Evolutionary conservation across 306 rosid species (phyloP).

Genomic region (Boehmeria nivea): DNA sequence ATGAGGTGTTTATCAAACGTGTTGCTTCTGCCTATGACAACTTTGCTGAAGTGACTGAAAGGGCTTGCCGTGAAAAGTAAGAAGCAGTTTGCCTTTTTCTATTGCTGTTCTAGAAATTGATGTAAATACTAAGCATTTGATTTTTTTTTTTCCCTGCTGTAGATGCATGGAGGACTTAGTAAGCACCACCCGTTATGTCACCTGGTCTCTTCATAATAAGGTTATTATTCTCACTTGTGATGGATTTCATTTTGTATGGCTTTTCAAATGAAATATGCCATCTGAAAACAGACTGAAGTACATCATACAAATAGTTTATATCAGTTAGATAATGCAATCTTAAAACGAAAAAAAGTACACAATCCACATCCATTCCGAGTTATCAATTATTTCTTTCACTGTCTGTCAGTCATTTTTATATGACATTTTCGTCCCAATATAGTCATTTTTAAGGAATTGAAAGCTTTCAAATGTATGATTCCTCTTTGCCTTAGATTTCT

Average conservation of each 20-base stretch:
- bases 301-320: not conserved
- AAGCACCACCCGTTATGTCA: constrained; percentile 92
- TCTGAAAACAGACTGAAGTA: no score
- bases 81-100: not conserved
- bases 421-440: no score
- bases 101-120: no score
- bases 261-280: no score
- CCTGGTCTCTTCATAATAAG: constrained; percentile 99
- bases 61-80: constrained; percentile 90
- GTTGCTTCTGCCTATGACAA: constrained; percentile 88
- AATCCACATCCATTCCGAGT: no score
- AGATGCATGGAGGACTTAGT: constrained; percentile 97
- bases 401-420: not conserved
- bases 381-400: no score
- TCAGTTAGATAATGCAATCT: no score
- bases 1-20: constrained; percentile 85
- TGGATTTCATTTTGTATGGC: not conserved
- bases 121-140: not conserved
- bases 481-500: no score
- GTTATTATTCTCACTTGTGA: constrained; percentile 32
- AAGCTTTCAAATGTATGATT: no score
- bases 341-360: no score
- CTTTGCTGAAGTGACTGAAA: constrained; percentile 88
- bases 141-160: constrained; percentile 19
- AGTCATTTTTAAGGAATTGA: no score